Evolutionary conservation across 108 stramenopile genomes (phyloP).

Genomic region (Nitzschia sp.): DNA sequence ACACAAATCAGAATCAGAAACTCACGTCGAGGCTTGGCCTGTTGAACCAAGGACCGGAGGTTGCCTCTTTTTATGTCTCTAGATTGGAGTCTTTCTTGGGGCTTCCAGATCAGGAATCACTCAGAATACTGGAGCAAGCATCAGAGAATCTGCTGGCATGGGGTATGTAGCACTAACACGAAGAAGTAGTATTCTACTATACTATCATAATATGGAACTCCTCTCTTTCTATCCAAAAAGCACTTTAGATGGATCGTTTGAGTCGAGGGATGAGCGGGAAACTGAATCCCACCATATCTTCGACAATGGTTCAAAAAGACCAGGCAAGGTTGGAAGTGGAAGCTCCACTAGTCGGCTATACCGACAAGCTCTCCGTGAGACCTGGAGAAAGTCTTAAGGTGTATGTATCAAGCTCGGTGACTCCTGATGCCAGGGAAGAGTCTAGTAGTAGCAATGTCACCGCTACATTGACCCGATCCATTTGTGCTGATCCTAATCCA

Average conservation of each 20-base stretch:
- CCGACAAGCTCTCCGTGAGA: slow-evolving; percentile 15
- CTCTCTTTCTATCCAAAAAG: too few relatives aligned
- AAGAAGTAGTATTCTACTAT: too few relatives aligned
- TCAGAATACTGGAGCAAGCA: slow-evolving; percentile 3
- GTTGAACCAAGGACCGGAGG: slow-evolving; percentile 29
- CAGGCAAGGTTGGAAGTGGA: too few relatives aligned
- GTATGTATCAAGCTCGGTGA: too few relatives aligned
- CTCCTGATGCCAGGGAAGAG: too few relatives aligned
- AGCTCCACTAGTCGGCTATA: slow-evolving; percentile 5
- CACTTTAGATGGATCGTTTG: too few relatives aligned
- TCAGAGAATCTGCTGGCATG: slow-evolving; percentile 22
- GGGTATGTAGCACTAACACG: slow-evolving; percentile 17
- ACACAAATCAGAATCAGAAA: not conserved
- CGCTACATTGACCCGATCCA: slow-evolving; percentile 13
- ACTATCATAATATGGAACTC: too few relatives aligned
- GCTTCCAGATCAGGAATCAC: slow-evolving; percentile 6
- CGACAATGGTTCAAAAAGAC: too few relatives aligned
- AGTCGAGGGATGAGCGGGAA: too few relatives aligned
- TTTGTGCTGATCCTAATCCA: slow-evolving; percentile 35
- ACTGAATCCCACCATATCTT: too few relatives aligned
- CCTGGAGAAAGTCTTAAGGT: not conserved
- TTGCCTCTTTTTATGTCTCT: not conserved
- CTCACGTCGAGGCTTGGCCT: slow-evolving; percentile 3
- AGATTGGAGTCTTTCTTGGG: slow-evolving; percentile 20
- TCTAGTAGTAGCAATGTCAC: not conserved